Conservation (phyloP, 1,139 yeast genomes). For the Debaryomycetaceae sp. region DNA sequence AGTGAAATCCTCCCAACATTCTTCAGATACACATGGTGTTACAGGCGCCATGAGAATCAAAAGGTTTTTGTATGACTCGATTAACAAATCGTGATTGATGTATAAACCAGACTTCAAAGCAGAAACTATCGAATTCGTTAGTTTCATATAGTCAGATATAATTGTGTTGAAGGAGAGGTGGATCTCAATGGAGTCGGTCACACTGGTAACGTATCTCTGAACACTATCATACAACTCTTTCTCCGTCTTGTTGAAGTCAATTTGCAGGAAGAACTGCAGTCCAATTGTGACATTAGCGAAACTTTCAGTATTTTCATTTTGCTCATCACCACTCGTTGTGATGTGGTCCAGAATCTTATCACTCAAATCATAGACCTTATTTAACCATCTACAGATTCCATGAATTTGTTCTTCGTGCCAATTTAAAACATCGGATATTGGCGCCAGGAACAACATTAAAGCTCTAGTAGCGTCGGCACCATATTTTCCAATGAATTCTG, state of each 20-base stretch:
- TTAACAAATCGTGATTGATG: conserved; percentile 24
- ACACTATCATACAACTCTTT: conserved; percentile 54
- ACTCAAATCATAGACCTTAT: conserved; percentile 51
- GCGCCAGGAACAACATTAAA: conserved; percentile 91
- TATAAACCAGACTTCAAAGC: conserved; percentile 28
- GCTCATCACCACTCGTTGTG: conserved; percentile 1
- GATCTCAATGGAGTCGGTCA: conserved; percentile 57
- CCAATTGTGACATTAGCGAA: conserved; percentile 18
- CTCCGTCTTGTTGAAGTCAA: conserved; percentile 42
- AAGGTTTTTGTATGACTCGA: conserved; percentile 49
- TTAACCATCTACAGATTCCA: conserved; percentile 86
- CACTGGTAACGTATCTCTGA: conserved; percentile 45
- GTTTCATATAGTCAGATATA: conserved; percentile 85
- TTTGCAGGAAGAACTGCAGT: conserved; percentile 11
- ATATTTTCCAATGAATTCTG: conserved; percentile 64
- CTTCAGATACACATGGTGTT: conserved; percentile 80
- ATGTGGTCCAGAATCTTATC: conserved; percentile 10
- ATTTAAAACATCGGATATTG: conserved; percentile 71
- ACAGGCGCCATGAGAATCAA: conserved; percentile 66
- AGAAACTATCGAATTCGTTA: conserved; percentile 53
- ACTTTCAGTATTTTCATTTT: neutral
- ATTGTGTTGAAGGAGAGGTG: conserved; percentile 75
- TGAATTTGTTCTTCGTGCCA: conserved; percentile 90
- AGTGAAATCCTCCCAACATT: conserved; percentile 63
- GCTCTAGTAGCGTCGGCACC: conserved; percentile 97